Conservation (phyloP, 257 asterid genomes). For the Solanum infundibuliforme region DNA sequence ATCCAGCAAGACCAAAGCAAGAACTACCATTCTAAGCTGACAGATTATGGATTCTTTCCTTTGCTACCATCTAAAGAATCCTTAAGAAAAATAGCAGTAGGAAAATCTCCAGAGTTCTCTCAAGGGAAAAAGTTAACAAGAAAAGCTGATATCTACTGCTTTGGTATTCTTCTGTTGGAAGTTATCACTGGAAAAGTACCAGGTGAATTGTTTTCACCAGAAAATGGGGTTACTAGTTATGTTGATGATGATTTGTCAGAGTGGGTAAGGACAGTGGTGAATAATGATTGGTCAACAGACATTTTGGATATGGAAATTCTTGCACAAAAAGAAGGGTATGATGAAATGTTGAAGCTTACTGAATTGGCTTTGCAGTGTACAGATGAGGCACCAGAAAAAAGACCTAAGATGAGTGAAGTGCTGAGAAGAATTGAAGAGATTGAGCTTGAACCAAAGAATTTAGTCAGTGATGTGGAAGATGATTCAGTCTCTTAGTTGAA, state of each 20-base stretch:
- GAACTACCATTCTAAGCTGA: slow-evolving; percentile 27
- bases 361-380: slow-evolving; percentile 59
- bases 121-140: slow-evolving; percentile 33
- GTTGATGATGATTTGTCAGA: slow-evolving; percentile 33
- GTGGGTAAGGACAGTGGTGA: slow-evolving; percentile 48
- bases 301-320: slow-evolving; percentile 50
- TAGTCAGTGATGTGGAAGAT: not conserved
- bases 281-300: slow-evolving; percentile 62
- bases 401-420: slow-evolving; percentile 45
- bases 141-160: slow-evolving; percentile 59
- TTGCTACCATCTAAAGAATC: slow-evolving; percentile 23
- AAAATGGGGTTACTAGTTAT: not conserved
- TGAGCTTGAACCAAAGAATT: not conserved
- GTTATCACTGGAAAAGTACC: slow-evolving; percentile 50
- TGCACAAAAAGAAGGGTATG: slow-evolving; percentile 48
- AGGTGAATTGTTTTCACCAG: not conserved
- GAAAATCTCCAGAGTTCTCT: slow-evolving; percentile 39
- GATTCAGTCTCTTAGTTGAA: not conserved
- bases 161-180: slow-evolving; percentile 54
- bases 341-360: slow-evolving; percentile 55
- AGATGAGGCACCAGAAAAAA: slow-evolving; percentile 27
- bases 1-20: slow-evolving; percentile 7
- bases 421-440: slow-evolving; percentile 25
- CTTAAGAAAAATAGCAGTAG: slow-evolving; percentile 22
- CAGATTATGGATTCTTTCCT: slow-evolving; percentile 50